Conservation (phyloP, 345 rosid genomes). For the Eutrema japonicum region DNA sequence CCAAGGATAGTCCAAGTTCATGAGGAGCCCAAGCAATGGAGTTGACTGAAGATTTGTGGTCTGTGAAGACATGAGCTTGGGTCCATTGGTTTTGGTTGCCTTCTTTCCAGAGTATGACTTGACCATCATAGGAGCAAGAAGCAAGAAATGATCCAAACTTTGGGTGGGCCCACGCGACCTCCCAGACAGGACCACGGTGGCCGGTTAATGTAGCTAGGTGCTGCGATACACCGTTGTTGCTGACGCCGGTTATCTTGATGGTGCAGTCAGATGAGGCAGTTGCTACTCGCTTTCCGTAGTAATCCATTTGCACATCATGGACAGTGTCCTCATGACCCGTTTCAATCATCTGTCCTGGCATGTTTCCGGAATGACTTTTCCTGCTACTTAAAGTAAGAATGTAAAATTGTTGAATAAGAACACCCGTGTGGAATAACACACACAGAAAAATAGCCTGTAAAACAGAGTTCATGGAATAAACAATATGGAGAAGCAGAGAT, state of each 20-base stretch:
- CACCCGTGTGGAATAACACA: not conserved
- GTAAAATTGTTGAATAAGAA: not conserved
- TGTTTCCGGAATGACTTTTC: conserved; percentile 33
- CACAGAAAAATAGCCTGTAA: not conserved
- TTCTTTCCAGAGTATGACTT: conserved; percentile 73
- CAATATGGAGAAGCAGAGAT: conserved; percentile 1
- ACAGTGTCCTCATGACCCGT: conserved; percentile 64
- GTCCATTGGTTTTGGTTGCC: conserved; percentile 67
- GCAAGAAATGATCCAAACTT: conserved; percentile 70
- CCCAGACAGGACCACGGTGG: conserved; percentile 72
- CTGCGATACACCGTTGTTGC: conserved; percentile 57
- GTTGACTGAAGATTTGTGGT: conserved; percentile 68
- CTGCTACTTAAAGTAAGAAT: conserved; percentile 18
- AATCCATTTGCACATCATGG: conserved; percentile 72
- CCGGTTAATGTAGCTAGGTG: conserved; percentile 62
- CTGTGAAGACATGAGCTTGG: conserved; percentile 64
- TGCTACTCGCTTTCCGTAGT: conserved; percentile 71
- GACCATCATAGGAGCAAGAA: conserved; percentile 75
- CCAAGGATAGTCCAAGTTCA: conserved; percentile 66
- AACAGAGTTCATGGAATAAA: conserved; percentile 18
- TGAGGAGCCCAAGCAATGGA: conserved; percentile 77
- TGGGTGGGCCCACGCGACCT: conserved; percentile 74
- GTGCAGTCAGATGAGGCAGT: conserved; percentile 70
- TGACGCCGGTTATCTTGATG: conserved; percentile 58
- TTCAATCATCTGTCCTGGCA: conserved; percentile 68